Evolutionary conservation across 495 filamentous ascomycete species (phyloP).

Genomic region (Extremus antarcticus): DNA sequence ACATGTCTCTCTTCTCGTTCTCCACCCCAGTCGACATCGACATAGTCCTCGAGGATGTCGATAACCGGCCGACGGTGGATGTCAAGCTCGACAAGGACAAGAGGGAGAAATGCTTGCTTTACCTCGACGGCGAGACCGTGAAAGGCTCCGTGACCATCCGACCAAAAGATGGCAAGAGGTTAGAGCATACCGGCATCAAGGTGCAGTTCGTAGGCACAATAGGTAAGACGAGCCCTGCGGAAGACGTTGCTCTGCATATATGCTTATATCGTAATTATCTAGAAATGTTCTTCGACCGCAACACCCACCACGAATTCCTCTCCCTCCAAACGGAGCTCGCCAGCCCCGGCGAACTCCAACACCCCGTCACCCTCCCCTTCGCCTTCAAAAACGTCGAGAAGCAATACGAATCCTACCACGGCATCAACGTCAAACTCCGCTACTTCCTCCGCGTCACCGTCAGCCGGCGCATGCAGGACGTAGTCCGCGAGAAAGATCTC

Average conservation of each 20-base stretch:
- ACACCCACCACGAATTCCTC: constrained; percentile 98
- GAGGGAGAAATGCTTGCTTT: constrained; percentile 90
- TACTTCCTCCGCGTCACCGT: constrained; percentile 98
- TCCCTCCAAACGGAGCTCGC: constrained; percentile 92
- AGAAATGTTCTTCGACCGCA: constrained; percentile 99
- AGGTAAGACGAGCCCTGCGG: constrained; percentile 43
- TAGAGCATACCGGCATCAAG: constrained; percentile 99
- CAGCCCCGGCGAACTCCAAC: constrained; percentile 90
- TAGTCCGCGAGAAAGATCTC: constrained; percentile 97
- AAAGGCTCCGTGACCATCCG: constrained; percentile 89
- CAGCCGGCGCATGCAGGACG: constrained; percentile 91
- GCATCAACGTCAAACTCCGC: constrained; percentile 96
- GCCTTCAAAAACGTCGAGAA: constrained; percentile 99
- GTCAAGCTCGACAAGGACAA: constrained; percentile 96
- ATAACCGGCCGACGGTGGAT: constrained; percentile 89
- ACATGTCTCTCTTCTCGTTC: constrained; percentile 97
- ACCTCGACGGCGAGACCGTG: constrained; percentile 96
- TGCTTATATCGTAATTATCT: background rate
- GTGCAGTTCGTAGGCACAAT: constrained; percentile 99
- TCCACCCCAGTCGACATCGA: constrained; percentile 97
- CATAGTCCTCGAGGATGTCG: constrained; percentile 87
- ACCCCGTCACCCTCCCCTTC: constrained; percentile 97
- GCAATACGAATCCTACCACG: constrained; percentile 99
- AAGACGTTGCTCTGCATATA: background rate
- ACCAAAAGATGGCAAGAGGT: constrained; percentile 94